Evolutionary conservation across 2,329 filamentous ascomycete species (phyloP).

Genomic region (Tolypocladium endophyticum): DNA sequence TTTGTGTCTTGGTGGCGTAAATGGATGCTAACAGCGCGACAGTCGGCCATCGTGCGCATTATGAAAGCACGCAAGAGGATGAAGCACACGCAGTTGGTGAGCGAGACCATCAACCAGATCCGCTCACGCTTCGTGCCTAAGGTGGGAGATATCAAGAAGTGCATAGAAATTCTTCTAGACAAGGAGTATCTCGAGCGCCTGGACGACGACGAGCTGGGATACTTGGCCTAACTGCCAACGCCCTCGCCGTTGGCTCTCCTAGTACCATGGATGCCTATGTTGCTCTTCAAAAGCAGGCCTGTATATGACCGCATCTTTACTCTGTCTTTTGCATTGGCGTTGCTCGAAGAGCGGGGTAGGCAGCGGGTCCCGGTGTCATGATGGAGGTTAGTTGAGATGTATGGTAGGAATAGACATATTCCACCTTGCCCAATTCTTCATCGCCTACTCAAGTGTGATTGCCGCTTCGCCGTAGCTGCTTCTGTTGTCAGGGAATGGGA

Average conservation of each 20-base stretch:
- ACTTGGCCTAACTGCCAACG: slow-evolving; percentile 58
- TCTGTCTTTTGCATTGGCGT: slow-evolving; percentile 2
- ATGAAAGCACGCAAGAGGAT: slow-evolving; percentile 99
- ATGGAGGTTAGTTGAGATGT: neutral
- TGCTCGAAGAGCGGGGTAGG: neutral
- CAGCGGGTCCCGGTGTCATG: neutral
- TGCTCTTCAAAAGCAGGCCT: neutral
- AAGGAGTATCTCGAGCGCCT: slow-evolving; percentile 97
- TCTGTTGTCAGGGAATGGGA: neutral
- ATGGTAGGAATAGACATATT: neutral
- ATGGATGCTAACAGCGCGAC: slow-evolving; percentile 11
- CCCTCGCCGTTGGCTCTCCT: neutral
- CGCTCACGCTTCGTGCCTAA: slow-evolving; percentile 87
- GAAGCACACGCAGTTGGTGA: slow-evolving; percentile 91
- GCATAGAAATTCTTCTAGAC: slow-evolving; percentile 95
- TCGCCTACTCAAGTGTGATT: neutral
- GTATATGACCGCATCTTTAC: neutral
- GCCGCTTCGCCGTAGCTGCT: neutral
- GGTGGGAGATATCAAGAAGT: slow-evolving; percentile 96
- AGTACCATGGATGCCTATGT: neutral
- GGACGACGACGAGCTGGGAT: slow-evolving; percentile 88
- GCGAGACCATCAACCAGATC: slow-evolving; percentile 94
- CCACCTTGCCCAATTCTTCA: too few relatives aligned
- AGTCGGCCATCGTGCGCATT: slow-evolving; percentile 98
- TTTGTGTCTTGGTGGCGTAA: neutral